Evolutionary conservation across 345 rosid species (phyloP).

Genomic region (Moricandia arvensis): DNA sequence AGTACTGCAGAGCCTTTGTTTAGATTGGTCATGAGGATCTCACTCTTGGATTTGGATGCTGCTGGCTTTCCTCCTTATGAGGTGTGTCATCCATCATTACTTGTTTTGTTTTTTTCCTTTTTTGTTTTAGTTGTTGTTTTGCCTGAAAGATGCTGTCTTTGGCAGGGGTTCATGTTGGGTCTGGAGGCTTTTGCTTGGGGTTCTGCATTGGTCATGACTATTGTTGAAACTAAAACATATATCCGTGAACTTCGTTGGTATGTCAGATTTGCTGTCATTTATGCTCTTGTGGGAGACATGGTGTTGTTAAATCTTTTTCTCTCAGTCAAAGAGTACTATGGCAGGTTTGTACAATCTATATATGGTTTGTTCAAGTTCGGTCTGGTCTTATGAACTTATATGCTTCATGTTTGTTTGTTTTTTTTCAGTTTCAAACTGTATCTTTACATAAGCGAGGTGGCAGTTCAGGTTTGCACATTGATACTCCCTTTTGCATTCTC

Average conservation of each 20-base stretch:
- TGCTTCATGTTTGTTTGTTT: constrained; percentile 7
- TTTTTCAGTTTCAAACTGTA: constrained; percentile 60
- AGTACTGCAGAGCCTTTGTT: constrained; percentile 78
- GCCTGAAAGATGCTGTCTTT: constrained; percentile 1
- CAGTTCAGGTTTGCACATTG: constrained; percentile 68
- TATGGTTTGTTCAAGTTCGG: not conserved
- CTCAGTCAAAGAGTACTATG: constrained; percentile 62
- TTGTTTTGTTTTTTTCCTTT: not conserved
- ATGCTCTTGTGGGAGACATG: constrained; percentile 75
- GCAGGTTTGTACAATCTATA: constrained; percentile 47
- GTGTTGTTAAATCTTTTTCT: constrained; percentile 82
- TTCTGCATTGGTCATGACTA: constrained; percentile 66
- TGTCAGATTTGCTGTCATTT: constrained; percentile 81
- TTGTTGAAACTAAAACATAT: constrained; percentile 78
- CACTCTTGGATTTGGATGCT: constrained; percentile 73
- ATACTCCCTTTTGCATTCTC: constrained; percentile 20
- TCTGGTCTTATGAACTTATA: constrained; percentile 27
- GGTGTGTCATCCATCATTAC: constrained; percentile 42
- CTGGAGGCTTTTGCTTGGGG: constrained; percentile 86
- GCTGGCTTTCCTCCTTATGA: constrained; percentile 83
- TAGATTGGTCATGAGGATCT: constrained; percentile 86
- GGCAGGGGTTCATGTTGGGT: constrained; percentile 69
- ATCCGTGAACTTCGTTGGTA: constrained; percentile 84
- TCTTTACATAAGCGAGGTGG: constrained; percentile 80
- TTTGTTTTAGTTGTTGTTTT: not conserved